Conservation (phyloP, 2,329 filamentous ascomycete species). For the Macrophomina tecta region DNA sequence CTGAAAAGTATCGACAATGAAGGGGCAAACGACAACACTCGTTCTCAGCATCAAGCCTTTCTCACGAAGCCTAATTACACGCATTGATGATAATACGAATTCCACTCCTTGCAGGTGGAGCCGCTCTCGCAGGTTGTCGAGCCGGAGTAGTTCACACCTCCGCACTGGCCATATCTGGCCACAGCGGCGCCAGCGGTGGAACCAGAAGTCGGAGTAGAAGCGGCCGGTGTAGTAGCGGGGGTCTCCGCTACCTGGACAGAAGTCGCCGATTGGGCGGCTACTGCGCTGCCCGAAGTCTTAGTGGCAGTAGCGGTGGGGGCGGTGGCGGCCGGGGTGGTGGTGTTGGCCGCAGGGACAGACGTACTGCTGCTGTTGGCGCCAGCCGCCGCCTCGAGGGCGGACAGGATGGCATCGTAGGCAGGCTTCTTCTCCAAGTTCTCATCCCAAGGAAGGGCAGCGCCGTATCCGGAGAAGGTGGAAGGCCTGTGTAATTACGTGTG, state of each 20-base stretch:
- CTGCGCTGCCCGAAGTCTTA: constrained; percentile 24
- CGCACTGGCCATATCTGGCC: constrained; percentile 47
- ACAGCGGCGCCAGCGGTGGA: constrained; percentile 26
- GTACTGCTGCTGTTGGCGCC: constrained; percentile 23
- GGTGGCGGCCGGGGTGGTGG: constrained; percentile 6
- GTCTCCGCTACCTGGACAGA: constrained; percentile 22
- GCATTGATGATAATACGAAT: constrained; percentile 52
- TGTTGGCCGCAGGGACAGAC: constrained; percentile 10
- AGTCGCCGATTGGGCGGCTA: constrained; percentile 9
- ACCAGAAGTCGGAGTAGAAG: constrained; percentile 1
- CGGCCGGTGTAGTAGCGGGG: constrained; percentile 7
- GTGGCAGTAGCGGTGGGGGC: constrained; percentile 20
- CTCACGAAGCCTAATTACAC: not conserved
- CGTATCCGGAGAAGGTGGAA: constrained; percentile 48
- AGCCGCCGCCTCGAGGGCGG: constrained; percentile 20
- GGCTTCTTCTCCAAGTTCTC: constrained; percentile 53
- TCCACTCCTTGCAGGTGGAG: constrained; percentile 41
- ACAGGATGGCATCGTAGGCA: constrained; percentile 36
- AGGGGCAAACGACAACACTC: not conserved
- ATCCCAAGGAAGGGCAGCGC: constrained; percentile 55
- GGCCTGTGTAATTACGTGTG: constrained; percentile 34
- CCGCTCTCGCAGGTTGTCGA: constrained; percentile 44
- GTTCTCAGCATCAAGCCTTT: not conserved
- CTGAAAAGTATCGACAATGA: constrained; percentile 18
- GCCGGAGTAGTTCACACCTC: constrained; percentile 47